Percentiles rank a stretch among this genome's conserved stretches.
These are phyloP conservation scores for Patellifolia procumbens DNA, from an alignment of 179 eudicot species.

Conservation along the genomic window DNA sequence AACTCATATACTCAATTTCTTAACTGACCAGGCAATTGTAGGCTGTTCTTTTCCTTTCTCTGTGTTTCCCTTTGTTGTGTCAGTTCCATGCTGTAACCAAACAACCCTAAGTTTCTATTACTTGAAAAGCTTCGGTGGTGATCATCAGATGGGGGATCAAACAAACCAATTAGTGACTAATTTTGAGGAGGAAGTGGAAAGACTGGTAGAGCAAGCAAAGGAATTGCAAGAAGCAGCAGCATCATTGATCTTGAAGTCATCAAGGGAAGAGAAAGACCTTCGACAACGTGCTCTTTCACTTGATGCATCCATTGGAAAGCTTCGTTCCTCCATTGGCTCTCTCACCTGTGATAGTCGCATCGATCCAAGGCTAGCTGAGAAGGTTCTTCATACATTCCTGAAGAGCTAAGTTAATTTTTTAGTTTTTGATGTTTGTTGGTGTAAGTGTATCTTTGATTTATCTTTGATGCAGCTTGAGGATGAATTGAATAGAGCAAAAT, in stretches of 20 bases:
- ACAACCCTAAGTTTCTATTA: background rate
- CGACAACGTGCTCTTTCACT: conserved; percentile 45
- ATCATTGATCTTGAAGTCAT: conserved; percentile 32
- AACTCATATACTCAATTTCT: background rate
- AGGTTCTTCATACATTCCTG: conserved; percentile 22
- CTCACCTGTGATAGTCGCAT: conserved; percentile 20
- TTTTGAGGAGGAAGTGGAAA: conserved; percentile 38
- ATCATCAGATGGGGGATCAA: conserved; percentile 29
- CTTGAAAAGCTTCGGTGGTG: background rate
- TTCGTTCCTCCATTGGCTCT: conserved; percentile 37
- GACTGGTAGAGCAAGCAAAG: conserved; percentile 41
- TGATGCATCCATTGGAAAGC: conserved; percentile 33
- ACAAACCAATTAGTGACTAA: conserved; percentile 14
- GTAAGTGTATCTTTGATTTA: background rate
- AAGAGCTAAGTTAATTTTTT: conserved; percentile 1
- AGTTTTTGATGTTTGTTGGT: background rate
- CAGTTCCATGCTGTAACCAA: background rate
- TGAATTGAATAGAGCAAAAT: conserved; percentile 46
- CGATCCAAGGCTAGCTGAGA: conserved; percentile 47
- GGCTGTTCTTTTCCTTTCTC: background rate
- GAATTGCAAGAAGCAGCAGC: conserved; percentile 48
- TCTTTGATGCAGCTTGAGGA: conserved; percentile 44
- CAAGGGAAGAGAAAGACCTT: conserved; percentile 42
- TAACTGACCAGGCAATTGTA: background rate
- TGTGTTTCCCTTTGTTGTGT: background rate